Base-by-base conservation (phyloP, 1,284 basidiomycete genomes). In the Mycosarcoma mackinlayi region DNA sequence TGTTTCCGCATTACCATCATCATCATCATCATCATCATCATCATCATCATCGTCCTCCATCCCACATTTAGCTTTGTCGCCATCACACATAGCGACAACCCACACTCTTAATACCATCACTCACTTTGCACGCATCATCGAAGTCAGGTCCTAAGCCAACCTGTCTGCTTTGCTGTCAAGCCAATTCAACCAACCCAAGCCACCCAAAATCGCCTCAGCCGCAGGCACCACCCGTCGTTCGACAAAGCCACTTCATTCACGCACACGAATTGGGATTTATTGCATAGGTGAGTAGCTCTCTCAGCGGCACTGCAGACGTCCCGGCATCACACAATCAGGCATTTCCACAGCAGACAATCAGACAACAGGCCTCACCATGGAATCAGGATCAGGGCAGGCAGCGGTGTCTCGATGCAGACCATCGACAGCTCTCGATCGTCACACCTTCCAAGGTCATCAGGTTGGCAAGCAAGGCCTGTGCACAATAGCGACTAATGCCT, bases 91-190 rank as follows among this genome's bases (percentile, higher is more conserved):
- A 53, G 37, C 40, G 21, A 37, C 42, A 40, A 31, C 18, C n/a
- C 55, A 54, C 40, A 46, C 33, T n/a, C 16, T n/a, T 23, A 39
- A 18, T 33, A 24, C 28, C 11, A 14, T 46, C 41, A 33, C 35
- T 13, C 24, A 37, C 45, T 35, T 42, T 25, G 45, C 21, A 14
- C 34, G 27, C 53, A 37, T 34, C 51, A 40, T 42, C 50, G 47
- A 21, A 65, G 50, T 45, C 62, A 55, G 62, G 62, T 50, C 62
- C 46, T 65, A 65, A 65, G 62, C 62, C 62, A 65, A 42, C 56
- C 62, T 65, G 62, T 44, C 60, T 63, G n/a, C 55, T 65, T 24
- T 49, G 62, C 38, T 16, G 33, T 35, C 33, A 35, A 35, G 33
- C 33, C 31, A 33, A 47, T 4, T 45, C 38, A 53, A 30, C 42